phyloP scores from a whole-genome alignment of 441 rosid species.

The Mallotus japonicus region DNA sequence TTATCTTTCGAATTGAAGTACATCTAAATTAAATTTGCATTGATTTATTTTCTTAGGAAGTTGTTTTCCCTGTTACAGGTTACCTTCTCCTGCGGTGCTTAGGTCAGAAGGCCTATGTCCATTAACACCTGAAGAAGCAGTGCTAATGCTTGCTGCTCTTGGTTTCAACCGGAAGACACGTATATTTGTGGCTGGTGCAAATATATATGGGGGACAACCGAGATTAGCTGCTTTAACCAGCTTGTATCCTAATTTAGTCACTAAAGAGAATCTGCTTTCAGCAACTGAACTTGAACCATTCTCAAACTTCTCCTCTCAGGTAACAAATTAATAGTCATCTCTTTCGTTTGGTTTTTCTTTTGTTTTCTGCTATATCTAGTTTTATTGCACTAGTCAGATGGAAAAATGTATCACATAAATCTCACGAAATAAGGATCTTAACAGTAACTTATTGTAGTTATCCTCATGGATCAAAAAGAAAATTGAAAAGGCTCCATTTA shows the following conservation, averaged over 20 bases:
- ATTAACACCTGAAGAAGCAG: slow-evolving; percentile 91
- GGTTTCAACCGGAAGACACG: slow-evolving; percentile 83
- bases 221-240: slow-evolving; percentile 73
- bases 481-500: neutral
- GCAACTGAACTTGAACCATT: slow-evolving; percentile 75
- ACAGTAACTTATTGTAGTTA: neutral
- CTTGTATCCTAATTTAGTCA: slow-evolving; percentile 86
- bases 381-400: neutral
- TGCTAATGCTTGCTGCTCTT: slow-evolving; percentile 92
- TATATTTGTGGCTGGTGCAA: slow-evolving; percentile 84
- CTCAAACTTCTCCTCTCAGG: slow-evolving; percentile 90
- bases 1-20: neutral
- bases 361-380: neutral
- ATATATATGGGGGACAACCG: slow-evolving; percentile 70
- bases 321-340: slow-evolving; percentile 21
- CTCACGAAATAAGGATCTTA: neutral
- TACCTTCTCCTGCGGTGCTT: slow-evolving; percentile 69
- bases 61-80: slow-evolving; percentile 41
- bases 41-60: slow-evolving; percentile 6
- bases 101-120: slow-evolving; percentile 92
- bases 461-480: too few species aligned
- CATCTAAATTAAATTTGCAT: neutral
- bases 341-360: neutral
- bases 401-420: neutral
- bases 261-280: slow-evolving; percentile 89